Conservation (phyloP, 2,329 filamentous ascomycete genomes). For the Botrytis fragariae region DNA sequence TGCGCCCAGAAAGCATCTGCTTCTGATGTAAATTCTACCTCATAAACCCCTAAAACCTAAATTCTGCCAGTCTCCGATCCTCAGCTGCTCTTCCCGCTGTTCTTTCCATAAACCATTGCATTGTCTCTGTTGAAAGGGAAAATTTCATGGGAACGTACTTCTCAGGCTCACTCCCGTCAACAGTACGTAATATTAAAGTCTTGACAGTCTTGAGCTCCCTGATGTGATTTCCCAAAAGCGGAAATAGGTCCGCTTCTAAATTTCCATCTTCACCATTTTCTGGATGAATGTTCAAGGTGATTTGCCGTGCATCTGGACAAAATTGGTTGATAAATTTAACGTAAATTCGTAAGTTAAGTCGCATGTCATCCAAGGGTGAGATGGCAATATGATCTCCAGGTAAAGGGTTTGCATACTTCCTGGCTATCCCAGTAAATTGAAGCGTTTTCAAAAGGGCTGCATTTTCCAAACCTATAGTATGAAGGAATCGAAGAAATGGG, state of each 20-base stretch:
- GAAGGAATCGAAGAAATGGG: neutral
- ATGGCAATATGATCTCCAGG: neutral
- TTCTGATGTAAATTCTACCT: neutral
- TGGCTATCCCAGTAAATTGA: neutral
- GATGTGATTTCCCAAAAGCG: neutral
- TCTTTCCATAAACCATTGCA: neutral
- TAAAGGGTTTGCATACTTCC: rapidly evolving
- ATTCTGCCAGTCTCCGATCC: neutral
- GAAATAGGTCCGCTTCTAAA: neutral
- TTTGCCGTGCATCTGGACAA: rapidly evolving
- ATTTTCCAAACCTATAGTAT: neutral
- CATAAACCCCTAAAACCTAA: neutral
- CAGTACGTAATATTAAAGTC: neutral
- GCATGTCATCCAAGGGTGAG: neutral
- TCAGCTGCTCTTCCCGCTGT: neutral
- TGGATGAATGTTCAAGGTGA: neutral
- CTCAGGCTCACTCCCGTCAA: neutral
- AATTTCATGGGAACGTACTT: neutral
- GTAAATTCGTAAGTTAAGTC: neutral
- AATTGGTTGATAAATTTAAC: neutral
- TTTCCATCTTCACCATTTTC: no score
- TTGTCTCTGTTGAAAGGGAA: neutral
- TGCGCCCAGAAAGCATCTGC: neutral
- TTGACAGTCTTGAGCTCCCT: neutral
- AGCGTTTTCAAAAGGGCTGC: neutral